Evolutionary conservation across 306 rosid species (phyloP).

Genomic region (Quillaja saponaria): DNA sequence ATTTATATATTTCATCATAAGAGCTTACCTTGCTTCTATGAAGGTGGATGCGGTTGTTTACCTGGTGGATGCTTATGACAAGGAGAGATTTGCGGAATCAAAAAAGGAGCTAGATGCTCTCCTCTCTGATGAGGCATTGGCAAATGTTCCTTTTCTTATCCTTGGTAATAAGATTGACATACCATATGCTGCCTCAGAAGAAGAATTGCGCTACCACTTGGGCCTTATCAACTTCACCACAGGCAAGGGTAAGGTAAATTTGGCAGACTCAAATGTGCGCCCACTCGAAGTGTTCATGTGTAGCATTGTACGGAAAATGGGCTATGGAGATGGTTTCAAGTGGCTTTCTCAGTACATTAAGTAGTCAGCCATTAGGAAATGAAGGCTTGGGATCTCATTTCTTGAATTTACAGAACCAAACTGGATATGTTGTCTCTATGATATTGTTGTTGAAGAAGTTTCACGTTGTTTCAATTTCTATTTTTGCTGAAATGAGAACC

Average conservation of each 20-base stretch:
- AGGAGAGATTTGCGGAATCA: conserved; percentile 80
- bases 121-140: conserved; percentile 73
- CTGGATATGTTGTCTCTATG: conserved; percentile 28
- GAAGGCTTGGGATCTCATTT: conserved; percentile 38
- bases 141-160: conserved; percentile 70
- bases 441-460: conserved; percentile 26
- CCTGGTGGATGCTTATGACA: conserved; percentile 76
- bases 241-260: conserved; percentile 77
- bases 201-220: conserved; percentile 69
- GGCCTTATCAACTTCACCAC: conserved; percentile 86
- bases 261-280: conserved; percentile 71
- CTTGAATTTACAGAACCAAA: background rate
- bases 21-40: conserved; percentile 12
- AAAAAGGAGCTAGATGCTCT: conserved; percentile 85
- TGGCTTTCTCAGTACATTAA: conserved; percentile 92
- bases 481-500: background rate
- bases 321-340: conserved; percentile 89
- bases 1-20: background rate
- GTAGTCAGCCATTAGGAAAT: conserved; percentile 34
- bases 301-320: conserved; percentile 91
- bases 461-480: background rate
- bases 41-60: conserved; percentile 90
- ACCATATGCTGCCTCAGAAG: conserved; percentile 86
- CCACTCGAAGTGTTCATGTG: conserved; percentile 93
- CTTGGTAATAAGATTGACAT: conserved; percentile 88